A percentile compares a stretch with the other conserved stretches of the same genome.
Conservation (phyloP, 345 rosid species). For the Bruguiera parviflora region DNA sequence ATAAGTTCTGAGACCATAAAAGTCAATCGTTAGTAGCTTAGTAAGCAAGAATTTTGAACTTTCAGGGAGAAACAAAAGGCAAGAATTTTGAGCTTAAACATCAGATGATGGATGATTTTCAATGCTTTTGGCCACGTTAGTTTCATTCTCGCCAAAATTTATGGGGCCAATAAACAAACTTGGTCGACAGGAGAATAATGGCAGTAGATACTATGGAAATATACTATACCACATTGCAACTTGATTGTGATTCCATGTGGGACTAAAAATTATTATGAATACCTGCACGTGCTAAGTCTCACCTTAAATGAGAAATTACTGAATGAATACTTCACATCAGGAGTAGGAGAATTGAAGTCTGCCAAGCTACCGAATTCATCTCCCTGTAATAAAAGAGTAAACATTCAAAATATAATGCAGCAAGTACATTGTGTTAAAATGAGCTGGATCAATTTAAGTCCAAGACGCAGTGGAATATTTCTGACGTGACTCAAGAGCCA, state of each 20-base stretch:
- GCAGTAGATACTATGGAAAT: no score
- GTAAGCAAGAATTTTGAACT: no score
- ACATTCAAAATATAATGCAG: neutral
- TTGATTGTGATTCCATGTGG: neutral
- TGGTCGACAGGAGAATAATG: no score
- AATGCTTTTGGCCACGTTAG: no score
- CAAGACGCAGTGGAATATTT: neutral
- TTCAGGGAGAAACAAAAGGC: no score
- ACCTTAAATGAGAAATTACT: conserved; percentile 98
- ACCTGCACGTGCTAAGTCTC: conserved; percentile 10
- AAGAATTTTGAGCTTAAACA: no score
- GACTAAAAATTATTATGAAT: neutral
- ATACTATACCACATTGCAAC: no score
- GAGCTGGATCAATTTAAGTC: neutral
- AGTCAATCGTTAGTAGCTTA: neutral
- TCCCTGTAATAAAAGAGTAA: conserved; percentile 43
- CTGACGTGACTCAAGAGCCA: neutral
- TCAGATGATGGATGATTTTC: no score
- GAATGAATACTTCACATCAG: conserved; percentile 78
- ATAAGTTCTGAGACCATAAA: conserved; percentile 56
- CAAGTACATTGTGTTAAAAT: neutral
- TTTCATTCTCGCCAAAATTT: no score
- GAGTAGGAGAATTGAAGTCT: conserved; percentile 61
- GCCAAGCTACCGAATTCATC: conserved; percentile 82
- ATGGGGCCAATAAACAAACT: no score